phyloP scores from a whole-genome alignment of 495 filamentous ascomycete species.

The Penicilliopsis zonata region DNA sequence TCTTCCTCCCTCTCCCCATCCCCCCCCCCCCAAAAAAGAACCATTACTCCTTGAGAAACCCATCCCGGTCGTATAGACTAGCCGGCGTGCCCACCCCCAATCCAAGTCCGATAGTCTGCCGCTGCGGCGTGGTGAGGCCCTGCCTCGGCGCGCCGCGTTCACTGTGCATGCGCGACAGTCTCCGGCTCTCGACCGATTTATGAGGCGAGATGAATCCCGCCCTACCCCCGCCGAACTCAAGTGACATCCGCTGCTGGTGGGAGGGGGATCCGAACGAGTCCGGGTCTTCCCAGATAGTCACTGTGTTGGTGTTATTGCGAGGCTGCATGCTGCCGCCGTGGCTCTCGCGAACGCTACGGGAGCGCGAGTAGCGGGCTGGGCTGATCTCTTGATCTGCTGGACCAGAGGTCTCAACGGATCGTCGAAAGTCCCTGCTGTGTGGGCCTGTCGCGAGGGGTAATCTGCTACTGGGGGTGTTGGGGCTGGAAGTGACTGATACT shows the following conservation, averaged over 20 bases:
- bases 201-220: not conserved
- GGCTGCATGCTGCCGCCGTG: not conserved
- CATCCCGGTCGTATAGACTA: constrained; percentile 38
- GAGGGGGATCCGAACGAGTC: not conserved
- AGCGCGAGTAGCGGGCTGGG: too few species aligned
- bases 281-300: constrained; percentile 2
- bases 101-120: constrained; percentile 21
- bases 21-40: not conserved
- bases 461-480: not conserved
- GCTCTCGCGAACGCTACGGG: not conserved
- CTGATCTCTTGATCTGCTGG: too few species aligned
- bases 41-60: constrained; percentile 31
- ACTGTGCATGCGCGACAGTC: constrained; percentile 8
- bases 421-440: not conserved
- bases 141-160: constrained; percentile 10
- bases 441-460: not conserved
- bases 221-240: too few species aligned
- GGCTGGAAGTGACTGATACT: constrained; percentile 3
- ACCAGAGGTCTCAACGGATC: not conserved
- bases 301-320: not conserved
- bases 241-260: too few species aligned
- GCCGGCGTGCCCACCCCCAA: constrained; percentile 23
- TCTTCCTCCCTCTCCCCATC: not conserved
- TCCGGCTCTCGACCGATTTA: constrained; percentile 6
- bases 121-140: constrained; percentile 19